Evolutionary conservation across 2,329 filamentous ascomycete species (phyloP), one percentile per base, ranked within the genome.

Genomic region (Emmonsiellopsis sp.): DNA sequence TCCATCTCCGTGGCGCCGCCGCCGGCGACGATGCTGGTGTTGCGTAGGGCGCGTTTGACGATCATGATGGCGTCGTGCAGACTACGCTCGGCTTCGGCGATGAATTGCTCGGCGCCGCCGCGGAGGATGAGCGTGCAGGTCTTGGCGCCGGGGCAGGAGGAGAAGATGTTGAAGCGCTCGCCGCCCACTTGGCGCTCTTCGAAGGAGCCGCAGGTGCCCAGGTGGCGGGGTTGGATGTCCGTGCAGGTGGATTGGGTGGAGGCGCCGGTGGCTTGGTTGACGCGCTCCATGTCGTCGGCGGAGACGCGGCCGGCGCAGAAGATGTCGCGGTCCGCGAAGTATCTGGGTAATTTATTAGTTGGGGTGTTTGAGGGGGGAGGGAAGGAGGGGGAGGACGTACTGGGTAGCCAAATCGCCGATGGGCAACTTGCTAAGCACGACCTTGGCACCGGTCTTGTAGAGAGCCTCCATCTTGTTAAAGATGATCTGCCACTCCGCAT

Each of bases 51-150:
- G 57, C 94, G 90, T 83, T 97, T 97, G 68, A 98, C 93, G 65
- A 98, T 95, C 93, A 98, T 98, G 74, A 98, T 97, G 63, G 93
- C 93, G 66, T 98, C 93, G 78, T 98, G 93, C 61, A 98, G 81
- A 68, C 89, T 95, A 59, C 93, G 88, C 78, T 98, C 93, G 1
- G 96, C 93, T 72, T 98, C 93, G 55, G 93, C 93, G 64, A 98
- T 98, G 75, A 98, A 98, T 71, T 98, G 93, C 77, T 98, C 93
- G 37, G 93, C 93, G 60, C 93, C 93, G 65, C 93, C 93, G 67
- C 93, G 88, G 58, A 98, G 85, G 42, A 98, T 84, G 17, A 98
- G 78, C 8, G 93, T 98, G 79, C 93, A 98, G 1, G 93, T 97
- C 81, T 95, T 95, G 60, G 93, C 92, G 65, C 85, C 85, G 33